Percentiles rank a stretch among this genome's conserved stretches.
Conservation (phyloP, 371 early-diverging fungal genomes). For the Mortierella sp. region DNA sequence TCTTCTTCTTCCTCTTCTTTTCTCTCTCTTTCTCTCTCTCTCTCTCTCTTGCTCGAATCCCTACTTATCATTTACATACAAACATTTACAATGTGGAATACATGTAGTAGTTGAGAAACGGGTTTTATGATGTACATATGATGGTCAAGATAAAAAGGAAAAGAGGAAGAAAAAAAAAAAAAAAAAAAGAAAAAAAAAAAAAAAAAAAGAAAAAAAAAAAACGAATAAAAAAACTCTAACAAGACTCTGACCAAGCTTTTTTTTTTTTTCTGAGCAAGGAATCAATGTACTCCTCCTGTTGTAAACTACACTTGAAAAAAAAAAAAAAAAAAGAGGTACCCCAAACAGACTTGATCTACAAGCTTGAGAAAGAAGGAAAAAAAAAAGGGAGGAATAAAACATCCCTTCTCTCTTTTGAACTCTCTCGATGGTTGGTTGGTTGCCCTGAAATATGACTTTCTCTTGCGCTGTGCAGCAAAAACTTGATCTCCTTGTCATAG, state of each 20-base stretch:
- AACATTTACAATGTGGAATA: too few species aligned
- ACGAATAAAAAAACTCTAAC: not conserved
- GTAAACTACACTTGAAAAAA: too few species aligned
- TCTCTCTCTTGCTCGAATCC: too few species aligned
- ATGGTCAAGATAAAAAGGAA: not conserved
- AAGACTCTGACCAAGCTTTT: too few species aligned
- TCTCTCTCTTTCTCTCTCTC: too few species aligned
- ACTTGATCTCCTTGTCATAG: not conserved
- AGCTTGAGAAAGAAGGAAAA: not conserved
- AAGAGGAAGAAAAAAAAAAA: slow-evolving; percentile 2
- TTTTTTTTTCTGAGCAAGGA: too few species aligned
- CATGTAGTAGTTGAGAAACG: too few species aligned
- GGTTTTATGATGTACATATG: slow-evolving; percentile 44
- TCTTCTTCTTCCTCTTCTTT: too few species aligned
- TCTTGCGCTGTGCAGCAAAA: not conserved
- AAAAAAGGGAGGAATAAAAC: not conserved
- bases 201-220: slow-evolving; percentile 1
- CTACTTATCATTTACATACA: too few species aligned
- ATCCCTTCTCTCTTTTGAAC: not conserved
- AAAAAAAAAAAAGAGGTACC: slow-evolving; percentile 8
- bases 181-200: slow-evolving; percentile 1
- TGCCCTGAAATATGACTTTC: not conserved
- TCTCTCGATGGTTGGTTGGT: too few species aligned
- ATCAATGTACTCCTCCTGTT: too few species aligned
- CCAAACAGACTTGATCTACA: not conserved